These are phyloP conservation scores for Allium fistulosum DNA, from an alignment of 106 monocot genomes.

Conservation along the genomic window DNA sequence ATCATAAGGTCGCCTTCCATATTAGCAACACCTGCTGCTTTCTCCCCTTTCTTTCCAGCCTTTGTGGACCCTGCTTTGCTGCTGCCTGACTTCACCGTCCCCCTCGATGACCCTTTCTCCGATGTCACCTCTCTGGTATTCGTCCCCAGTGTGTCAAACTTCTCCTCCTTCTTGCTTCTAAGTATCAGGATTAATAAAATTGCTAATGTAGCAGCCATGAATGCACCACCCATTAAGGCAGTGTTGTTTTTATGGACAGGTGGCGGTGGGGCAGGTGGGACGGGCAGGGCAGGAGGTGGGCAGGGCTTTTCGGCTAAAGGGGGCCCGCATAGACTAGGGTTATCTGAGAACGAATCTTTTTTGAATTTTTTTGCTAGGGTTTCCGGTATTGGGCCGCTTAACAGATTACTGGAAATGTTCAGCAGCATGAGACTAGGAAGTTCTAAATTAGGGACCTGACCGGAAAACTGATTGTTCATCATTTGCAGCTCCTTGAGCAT, in stretches of 20 bases:
- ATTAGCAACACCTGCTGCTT: neutral
- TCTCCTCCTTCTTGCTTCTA: neutral
- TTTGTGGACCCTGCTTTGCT: neutral
- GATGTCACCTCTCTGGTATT: conserved; percentile 2
- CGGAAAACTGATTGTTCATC: conserved; percentile 55
- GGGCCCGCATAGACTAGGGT: conserved; percentile 36
- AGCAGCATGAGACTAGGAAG: conserved; percentile 22
- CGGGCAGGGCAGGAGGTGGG: neutral
- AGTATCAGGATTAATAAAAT: neutral
- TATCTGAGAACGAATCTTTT: conserved; percentile 37
- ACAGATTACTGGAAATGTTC: conserved; percentile 46
- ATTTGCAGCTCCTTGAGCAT: conserved; percentile 52
- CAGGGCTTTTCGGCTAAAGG: conserved; percentile 1
- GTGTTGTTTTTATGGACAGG: neutral
- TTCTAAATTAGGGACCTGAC: conserved; percentile 26
- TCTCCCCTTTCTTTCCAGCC: neutral
- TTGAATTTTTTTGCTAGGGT: conserved; percentile 32
- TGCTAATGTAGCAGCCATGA: conserved; percentile 3
- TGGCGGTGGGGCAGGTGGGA: neutral
- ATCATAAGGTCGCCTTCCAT: conserved; percentile 39
- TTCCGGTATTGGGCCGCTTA: conserved; percentile 45
- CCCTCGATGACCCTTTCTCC: neutral
- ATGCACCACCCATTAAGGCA: neutral
- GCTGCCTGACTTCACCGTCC: neutral
- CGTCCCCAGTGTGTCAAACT: conserved; percentile 14